Conservation (phyloP, 768 basidiomycete genomes). For the Tephrocybe sp. region DNA sequence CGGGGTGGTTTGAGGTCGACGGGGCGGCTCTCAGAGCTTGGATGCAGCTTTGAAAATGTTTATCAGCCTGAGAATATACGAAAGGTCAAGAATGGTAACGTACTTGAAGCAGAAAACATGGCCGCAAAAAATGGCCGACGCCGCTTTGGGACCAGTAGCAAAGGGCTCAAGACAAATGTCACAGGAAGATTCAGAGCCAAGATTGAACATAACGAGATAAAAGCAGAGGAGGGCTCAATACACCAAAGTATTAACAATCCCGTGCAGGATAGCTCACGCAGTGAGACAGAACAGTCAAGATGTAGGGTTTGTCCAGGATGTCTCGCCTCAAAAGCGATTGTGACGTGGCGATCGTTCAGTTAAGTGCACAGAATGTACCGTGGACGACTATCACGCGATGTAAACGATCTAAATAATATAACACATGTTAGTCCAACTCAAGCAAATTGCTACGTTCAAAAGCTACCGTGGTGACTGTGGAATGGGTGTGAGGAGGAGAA, state of each 20-base stretch:
- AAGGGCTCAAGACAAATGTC: slow-evolving; percentile 75
- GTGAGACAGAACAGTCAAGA: neutral
- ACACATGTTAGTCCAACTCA: neutral
- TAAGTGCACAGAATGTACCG: too few species aligned
- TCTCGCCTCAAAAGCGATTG: neutral
- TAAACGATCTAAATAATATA: neutral
- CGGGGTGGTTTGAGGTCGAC: slow-evolving; percentile 14
- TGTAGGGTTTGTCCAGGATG: neutral
- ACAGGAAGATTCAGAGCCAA: slow-evolving; percentile 65
- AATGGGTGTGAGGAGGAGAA: neutral
- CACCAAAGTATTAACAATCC: slow-evolving; percentile 8
- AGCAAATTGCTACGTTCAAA: neutral
- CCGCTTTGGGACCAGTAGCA: slow-evolving; percentile 46
- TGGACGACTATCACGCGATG: neutral
- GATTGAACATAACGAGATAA: slow-evolving; percentile 54
- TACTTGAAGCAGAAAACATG: slow-evolving; percentile 63
- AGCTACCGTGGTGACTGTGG: neutral
- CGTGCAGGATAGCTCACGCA: neutral
- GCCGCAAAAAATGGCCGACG: slow-evolving; percentile 67
- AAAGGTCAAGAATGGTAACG: slow-evolving; percentile 17
- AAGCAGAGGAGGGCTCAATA: slow-evolving; percentile 9
- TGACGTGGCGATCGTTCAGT: too few species aligned
- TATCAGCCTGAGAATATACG: slow-evolving; percentile 7
- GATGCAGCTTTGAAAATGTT: slow-evolving; percentile 46
- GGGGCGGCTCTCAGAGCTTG: slow-evolving; percentile 38